Evolutionary conservation across 305 asterid species (phyloP).

Genomic region (Fraxinus sp.): DNA sequence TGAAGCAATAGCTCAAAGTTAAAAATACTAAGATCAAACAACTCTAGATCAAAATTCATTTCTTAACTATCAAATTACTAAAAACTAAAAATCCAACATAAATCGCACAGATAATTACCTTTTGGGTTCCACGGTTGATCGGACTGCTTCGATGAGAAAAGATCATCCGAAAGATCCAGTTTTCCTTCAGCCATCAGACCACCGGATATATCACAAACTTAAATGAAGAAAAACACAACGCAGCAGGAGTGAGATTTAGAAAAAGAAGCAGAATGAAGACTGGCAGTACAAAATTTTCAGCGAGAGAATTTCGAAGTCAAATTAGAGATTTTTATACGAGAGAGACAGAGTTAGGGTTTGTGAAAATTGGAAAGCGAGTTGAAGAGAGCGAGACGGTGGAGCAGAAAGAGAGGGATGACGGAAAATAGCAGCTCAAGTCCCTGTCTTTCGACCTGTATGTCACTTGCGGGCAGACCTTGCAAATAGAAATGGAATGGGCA

Average conservation of each 20-base stretch:
- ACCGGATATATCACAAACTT: slow-evolving; percentile 27
- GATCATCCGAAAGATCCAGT: slow-evolving; percentile 62
- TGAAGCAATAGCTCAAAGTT: slow-evolving; percentile 20
- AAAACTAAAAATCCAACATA: slow-evolving; percentile 18
- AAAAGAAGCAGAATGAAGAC: slow-evolving; percentile 24
- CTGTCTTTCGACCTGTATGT: background rate
- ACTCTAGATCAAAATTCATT: slow-evolving; percentile 28
- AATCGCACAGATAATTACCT: slow-evolving; percentile 40
- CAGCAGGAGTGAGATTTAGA: slow-evolving; percentile 21
- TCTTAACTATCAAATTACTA: slow-evolving; percentile 28
- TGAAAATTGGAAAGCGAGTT: slow-evolving; percentile 34
- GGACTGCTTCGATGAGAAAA: slow-evolving; percentile 46
- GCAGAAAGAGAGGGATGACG: slow-evolving; percentile 22
- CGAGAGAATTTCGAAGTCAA: slow-evolving; percentile 26
- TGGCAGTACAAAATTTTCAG: slow-evolving; percentile 21
- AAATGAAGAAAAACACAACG: slow-evolving; percentile 5
- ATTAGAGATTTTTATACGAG: slow-evolving; percentile 20
- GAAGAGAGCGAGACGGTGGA: slow-evolving; percentile 36
- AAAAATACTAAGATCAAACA: slow-evolving; percentile 37
- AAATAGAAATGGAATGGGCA: no score
- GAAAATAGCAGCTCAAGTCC: background rate
- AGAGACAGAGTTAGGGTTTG: slow-evolving; percentile 59
- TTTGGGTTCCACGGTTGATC: slow-evolving; percentile 71
- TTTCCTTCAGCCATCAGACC: slow-evolving; percentile 55
- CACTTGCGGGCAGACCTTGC: background rate